These are phyloP conservation scores for Saccharum spontaneum DNA, from an alignment of 176 grass and related monocot species.

Conservation along the genomic window DNA sequence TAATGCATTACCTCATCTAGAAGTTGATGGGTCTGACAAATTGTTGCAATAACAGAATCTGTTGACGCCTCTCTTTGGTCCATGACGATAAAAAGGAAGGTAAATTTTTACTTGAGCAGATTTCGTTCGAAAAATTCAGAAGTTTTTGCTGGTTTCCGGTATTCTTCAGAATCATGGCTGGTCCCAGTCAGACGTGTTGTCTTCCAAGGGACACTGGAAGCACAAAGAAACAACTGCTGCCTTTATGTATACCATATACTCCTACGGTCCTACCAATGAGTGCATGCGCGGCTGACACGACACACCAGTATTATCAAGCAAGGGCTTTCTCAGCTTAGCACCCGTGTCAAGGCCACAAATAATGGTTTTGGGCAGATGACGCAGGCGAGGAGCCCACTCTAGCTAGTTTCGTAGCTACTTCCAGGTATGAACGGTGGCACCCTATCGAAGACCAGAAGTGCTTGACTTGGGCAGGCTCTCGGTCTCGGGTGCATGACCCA, in stretches of 20 bases:
- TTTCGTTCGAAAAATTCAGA: neutral
- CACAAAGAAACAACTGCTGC: constrained; percentile 29
- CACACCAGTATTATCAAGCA: too few species aligned
- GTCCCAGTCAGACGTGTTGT: neutral
- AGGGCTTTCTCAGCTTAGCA: neutral
- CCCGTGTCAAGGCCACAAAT: constrained; percentile 8
- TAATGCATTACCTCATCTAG: too few species aligned
- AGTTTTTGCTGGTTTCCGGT: neutral
- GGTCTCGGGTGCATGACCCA: neutral
- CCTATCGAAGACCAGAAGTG: constrained; percentile 12
- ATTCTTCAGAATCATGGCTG: neutral
- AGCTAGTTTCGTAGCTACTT: neutral
- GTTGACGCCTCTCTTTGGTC: too few species aligned
- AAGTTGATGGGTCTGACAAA: neutral
- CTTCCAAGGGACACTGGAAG: constrained; percentile 1
- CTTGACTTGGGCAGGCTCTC: constrained; percentile 29
- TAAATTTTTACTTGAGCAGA: neutral
- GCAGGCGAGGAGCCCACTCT: constrained; percentile 1
- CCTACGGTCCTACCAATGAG: too few species aligned
- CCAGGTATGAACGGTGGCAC: neutral
- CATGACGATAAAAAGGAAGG: neutral
- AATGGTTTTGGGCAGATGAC: constrained; percentile 19
- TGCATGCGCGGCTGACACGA: too few species aligned
- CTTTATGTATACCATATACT: too few species aligned
- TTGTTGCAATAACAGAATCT: neutral